Evolutionary conservation across 129 eudicot species (phyloP), one percentile per base, ranked within the genome.

Genomic region (Artemisia annua): DNA sequence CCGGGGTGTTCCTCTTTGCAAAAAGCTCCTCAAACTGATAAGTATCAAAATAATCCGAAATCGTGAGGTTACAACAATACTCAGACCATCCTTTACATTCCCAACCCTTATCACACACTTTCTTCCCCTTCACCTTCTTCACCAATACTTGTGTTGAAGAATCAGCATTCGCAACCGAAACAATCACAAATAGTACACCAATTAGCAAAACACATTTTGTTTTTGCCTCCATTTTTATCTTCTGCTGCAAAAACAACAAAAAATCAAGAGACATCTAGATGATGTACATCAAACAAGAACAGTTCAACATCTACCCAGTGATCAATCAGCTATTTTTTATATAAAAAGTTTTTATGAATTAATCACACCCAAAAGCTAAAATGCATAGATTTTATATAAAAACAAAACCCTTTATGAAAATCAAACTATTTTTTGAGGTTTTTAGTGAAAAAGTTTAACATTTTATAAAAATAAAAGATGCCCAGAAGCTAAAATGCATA

Each of bases 21-120:
- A 92, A 92, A 48, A 92, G 80, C 17, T 83, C 60, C 82, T 92
- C 98, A 75, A 92, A 92, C 22, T 92, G 95, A 63, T 92, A 89
- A 13, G 75, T 73, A 81, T 89, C 90, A 28, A 92, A 89, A 18
- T 74, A 83, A 24, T 92, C 87, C 0, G 98, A 81, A 7, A 92
- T 87, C 5, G 98, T 92, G 50, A 83, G 80, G 53, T 92, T 92
- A 61, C 98, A 92, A 67, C 98, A 92, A 57, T 79, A 87, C 20
- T 76, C 72, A 0, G 98, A 92, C 73, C 78, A 85, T 1, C 61
- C 76, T 49, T 67, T 73, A 22, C 98, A 92, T 71, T 92, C 98
- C 98, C 98, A 89, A 3, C 95, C 96, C 14, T 86, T 83, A 17
- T 56, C 79, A 63, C 98, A 92, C 16, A 81, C 80, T 58, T 78